Conservation (phyloP, 2,329 filamentous ascomycete species). For the Beauveria varroae region DNA sequence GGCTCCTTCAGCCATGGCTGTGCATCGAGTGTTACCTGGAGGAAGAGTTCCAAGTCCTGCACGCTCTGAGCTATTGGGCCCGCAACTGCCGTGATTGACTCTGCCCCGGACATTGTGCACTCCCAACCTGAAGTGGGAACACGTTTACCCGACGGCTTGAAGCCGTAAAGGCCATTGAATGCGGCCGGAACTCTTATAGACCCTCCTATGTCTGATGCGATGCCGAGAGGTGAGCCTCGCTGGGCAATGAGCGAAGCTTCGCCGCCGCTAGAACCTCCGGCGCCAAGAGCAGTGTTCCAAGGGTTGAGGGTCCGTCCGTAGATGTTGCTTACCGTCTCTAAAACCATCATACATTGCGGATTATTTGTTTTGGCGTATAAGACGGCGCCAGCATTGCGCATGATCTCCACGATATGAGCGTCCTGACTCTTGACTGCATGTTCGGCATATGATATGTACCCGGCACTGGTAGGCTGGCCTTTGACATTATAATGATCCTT, state of each 20-base stretch:
- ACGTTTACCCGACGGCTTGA: conserved; percentile 16
- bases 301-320: conserved; percentile 56
- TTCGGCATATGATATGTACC: conserved; percentile 44
- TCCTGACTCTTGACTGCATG: conserved; percentile 42
- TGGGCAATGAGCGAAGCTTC: conserved; percentile 28
- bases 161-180: conserved; percentile 21
- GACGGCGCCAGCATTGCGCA: conserved; percentile 54
- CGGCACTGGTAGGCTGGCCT: conserved; percentile 44
- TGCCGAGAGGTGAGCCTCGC: conserved; percentile 23
- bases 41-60: conserved; percentile 31
- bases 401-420: conserved; percentile 48
- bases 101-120: conserved; percentile 14
- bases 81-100: conserved; percentile 28
- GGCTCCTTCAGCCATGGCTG: conserved; percentile 26
- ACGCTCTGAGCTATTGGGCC: conserved; percentile 32
- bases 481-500: conserved; percentile 34
- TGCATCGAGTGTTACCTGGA: conserved; percentile 29
- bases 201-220: conserved; percentile 27
- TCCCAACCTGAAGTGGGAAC: conserved; percentile 14
- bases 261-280: conserved; percentile 57
- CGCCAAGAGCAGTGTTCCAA: conserved; percentile 47
- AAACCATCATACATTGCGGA: conserved; percentile 43
- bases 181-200: conserved; percentile 22
- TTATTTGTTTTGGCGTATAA: conserved; percentile 63
- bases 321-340: conserved; percentile 54